phyloP scores from a whole-genome alignment of 306 rosid species.

The Lathyrus sativus region DNA sequence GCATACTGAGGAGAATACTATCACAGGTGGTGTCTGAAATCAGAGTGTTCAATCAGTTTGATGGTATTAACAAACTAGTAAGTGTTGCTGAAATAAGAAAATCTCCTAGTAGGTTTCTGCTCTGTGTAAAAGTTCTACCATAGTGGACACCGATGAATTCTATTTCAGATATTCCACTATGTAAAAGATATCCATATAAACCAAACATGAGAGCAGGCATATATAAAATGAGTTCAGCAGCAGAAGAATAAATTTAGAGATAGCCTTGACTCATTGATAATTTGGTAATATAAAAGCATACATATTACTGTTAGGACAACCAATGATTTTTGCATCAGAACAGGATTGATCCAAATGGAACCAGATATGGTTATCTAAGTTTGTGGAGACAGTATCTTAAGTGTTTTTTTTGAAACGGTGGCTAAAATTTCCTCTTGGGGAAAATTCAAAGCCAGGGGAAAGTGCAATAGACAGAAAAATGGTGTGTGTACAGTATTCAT shows the following conservation, averaged over 20 bases:
- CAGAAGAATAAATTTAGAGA: slow-evolving; percentile 15
- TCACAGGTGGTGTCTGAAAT: slow-evolving; percentile 90
- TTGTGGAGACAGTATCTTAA: not conserved
- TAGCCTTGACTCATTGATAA: not conserved
- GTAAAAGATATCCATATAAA: slow-evolving; percentile 17
- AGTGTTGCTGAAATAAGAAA: slow-evolving; percentile 15
- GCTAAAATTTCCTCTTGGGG: not conserved
- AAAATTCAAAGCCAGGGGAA: slow-evolving; percentile 1
- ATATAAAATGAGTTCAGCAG: not conserved
- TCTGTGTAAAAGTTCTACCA: slow-evolving; percentile 14
- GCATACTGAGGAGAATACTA: slow-evolving; percentile 85
- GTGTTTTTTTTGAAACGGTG: not conserved
- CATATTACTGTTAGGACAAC: not conserved
- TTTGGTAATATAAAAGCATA: slow-evolving; percentile 1
- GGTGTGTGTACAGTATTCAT: not conserved
- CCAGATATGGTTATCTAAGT: not conserved
- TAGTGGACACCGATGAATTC: slow-evolving; percentile 21
- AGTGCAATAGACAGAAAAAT: slow-evolving; percentile 1
- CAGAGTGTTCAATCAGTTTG: slow-evolving; percentile 33
- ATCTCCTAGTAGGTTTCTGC: slow-evolving; percentile 15
- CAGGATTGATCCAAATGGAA: slow-evolving; percentile 14
- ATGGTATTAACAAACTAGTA: slow-evolving; percentile 3
- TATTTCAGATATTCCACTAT: slow-evolving; percentile 15
- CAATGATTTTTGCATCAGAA: slow-evolving; percentile 13
- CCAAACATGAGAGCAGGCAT: slow-evolving; percentile 16